Base-by-base conservation (phyloP, 2,329 filamentous ascomycete genomes). In the Fusarium foetens region DNA sequence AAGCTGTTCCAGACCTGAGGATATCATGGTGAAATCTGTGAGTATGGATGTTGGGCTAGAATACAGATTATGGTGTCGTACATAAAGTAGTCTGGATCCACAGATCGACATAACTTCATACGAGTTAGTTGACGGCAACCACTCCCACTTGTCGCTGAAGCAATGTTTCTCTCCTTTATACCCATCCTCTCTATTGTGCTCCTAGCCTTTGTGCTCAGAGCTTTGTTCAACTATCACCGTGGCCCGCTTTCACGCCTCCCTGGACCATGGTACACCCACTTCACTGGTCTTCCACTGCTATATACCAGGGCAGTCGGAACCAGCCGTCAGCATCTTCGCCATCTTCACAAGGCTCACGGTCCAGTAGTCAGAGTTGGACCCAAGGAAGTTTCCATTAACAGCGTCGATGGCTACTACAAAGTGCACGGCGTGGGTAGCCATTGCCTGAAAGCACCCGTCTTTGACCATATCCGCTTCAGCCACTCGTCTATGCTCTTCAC, bases 381-480 rank as follows among this genome's bases (percentile, higher is more conserved):
- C 0, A 39, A 27, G 1, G 63, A 66, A 5, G 51, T 66, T 2
- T 66, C 63, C 0, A 23, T 66, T 13, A 66, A 66, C 8, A 66
- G 63, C 21, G 31, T 66, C 2, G 63, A 66, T 51, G 38, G 61
- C 3, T 66, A 66, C 13, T 66, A 66, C 43, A 66, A 66, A 21
- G 38, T 66, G 1, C 63, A 66, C 3, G 63, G 63, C 3, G 63
- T 66, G 8, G 63, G 63, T 3, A 66, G 63, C 11, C 43, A 27
- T 8, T 66, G 63, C 13, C 23, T 66, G 8, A 66, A 66, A 13
- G 43, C 63, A 3, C 63, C 63, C 5, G 51, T 59, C 3, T 66
- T 66, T 4, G 63, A 66, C 6, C 31, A 33, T 12, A 66, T 66
- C 1, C 63, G 52, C 14, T 67, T 67, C 16, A 67, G 64, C 6